Percentiles rank a stretch among this genome's conserved stretches.
Evolutionary conservation across 2,329 filamentous ascomycete species (phyloP).

Genomic region (Verticillium zaregamsianum): DNA sequence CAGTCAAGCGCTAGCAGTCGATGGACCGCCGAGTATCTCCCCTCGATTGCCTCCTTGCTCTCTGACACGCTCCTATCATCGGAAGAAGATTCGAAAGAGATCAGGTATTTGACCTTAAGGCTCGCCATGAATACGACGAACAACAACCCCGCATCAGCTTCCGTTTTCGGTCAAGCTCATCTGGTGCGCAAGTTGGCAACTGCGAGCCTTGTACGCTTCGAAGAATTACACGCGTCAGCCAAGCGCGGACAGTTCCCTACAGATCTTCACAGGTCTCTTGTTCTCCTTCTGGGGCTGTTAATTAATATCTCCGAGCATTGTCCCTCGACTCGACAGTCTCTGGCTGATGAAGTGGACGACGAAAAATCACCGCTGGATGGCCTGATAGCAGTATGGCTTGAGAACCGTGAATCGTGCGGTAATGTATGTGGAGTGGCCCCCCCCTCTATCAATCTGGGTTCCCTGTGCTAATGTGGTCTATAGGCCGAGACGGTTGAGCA

Average conservation of each 20-base stretch:
- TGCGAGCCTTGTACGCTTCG: slow-evolving; percentile 49
- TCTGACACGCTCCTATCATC: slow-evolving; percentile 31
- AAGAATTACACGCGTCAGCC: slow-evolving; percentile 41
- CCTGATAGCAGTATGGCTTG: slow-evolving; percentile 63
- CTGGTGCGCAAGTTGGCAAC: slow-evolving; percentile 45
- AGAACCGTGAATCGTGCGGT: slow-evolving; percentile 59
- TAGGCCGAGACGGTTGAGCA: slow-evolving; percentile 70
- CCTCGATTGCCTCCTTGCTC: slow-evolving; percentile 45
- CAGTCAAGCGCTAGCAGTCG: slow-evolving; percentile 26
- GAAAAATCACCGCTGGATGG: slow-evolving; percentile 46
- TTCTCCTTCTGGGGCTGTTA: slow-evolving; percentile 75
- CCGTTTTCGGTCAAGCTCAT: slow-evolving; percentile 60
- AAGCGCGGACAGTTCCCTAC: slow-evolving; percentile 43
- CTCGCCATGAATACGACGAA: slow-evolving; percentile 85
- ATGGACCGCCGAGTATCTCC: slow-evolving; percentile 47
- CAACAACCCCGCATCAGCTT: slow-evolving; percentile 66
- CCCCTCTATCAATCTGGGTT: neutral
- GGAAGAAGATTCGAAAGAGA: slow-evolving; percentile 29
- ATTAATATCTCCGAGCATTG: slow-evolving; percentile 87
- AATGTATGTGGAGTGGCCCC: slow-evolving; percentile 53
- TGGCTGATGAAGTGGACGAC: slow-evolving; percentile 26
- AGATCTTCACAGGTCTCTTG: slow-evolving; percentile 61
- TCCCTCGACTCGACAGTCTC: slow-evolving; percentile 48
- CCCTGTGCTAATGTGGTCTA: slow-evolving; percentile 11
- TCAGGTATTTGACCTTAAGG: slow-evolving; percentile 53